Evolutionary conservation across 305 asterid genomes (phyloP).

Genomic region (Fraxinus greggii): DNA sequence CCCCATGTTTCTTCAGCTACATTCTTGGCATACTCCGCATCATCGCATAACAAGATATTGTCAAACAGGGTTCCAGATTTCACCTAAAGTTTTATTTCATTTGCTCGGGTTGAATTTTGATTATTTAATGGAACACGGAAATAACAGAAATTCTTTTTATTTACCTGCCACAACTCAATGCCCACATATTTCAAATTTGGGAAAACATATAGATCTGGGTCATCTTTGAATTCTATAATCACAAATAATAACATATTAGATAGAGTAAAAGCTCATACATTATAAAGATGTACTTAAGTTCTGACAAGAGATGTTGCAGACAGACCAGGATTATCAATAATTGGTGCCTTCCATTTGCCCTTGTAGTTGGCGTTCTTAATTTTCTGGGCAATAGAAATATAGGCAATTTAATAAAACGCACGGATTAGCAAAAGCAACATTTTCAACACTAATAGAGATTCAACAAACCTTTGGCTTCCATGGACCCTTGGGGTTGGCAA

Average conservation of each 20-base stretch:
- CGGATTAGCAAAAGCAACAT: conserved; percentile 5
- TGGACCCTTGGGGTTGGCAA: conserved; percentile 94
- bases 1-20: conserved; percentile 94
- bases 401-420: neutral
- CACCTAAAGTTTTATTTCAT: conserved; percentile 50
- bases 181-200: conserved; percentile 90
- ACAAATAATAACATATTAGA: neutral
- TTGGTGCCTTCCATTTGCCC: conserved; percentile 96
- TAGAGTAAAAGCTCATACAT: neutral
- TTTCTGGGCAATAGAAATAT: conserved; percentile 50
- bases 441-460: neutral
- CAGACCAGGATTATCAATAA: conserved; percentile 95
- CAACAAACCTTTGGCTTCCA: conserved; percentile 80
- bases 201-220: conserved; percentile 83
- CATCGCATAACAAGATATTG: conserved; percentile 73
- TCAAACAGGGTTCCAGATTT: conserved; percentile 96
- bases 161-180: conserved; percentile 96
- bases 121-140: neutral
- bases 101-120: neutral
- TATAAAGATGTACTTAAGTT: neutral
- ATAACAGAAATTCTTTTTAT: neutral
- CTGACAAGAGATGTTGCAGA: conserved; percentile 3
- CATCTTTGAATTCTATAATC: conserved; percentile 78
- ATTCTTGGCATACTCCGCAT: conserved; percentile 82
- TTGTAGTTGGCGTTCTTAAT: conserved; percentile 91